Evolutionary conservation across 805 yeast species (phyloP), one percentile per base, ranked within the genome.

Genomic region (Wickerhamomyces kurtzmanii): DNA sequence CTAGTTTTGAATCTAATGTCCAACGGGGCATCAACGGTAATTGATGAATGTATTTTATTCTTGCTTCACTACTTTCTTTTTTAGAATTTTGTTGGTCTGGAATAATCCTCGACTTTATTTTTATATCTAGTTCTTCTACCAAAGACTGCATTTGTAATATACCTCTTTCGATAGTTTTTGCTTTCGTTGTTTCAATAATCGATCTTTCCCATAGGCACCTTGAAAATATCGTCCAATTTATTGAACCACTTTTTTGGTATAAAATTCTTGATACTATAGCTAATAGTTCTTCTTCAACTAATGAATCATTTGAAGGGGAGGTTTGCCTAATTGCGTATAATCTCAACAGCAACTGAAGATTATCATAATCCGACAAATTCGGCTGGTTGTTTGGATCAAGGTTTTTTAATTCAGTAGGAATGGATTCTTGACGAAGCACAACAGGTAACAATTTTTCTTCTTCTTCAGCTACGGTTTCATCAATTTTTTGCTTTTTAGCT

Each of bases 121-220:
- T 69, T 31, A 76, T 65, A 3, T 89, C 94, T 15, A 85, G 60
- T 49, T 87, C 96, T 46, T 86, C 95, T 16, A 87, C 91, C 23
- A 91, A 59, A 4, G 94, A 77, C 30, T 87, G 89, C 78, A 91
- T 76, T 54, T 91, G 98, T 28, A 91, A 61, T 5, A 87, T 75
- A 28, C 97, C 97, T 49, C 98, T 69, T 55, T 91, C 97, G 15
- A 89, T 78, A 2, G 96, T 89, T 47, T 81, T 76, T 1, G 94
- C 74, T 39, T 75, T 76, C 27, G 67, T 65, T 0, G 94, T 71
- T 50, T 91, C 98, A 20, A 87, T 59, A 13, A 82, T 43, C 6
- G 96, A 84, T 49, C 97, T 71, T 45, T 79, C 82, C 96, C 96
- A 91, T 24, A 91, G 58, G 1, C 94, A 81, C 36, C 87, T 65